Conservation (phyloP, 1,284 basidiomycete genomes). For the Trametes pubescens region DNA sequence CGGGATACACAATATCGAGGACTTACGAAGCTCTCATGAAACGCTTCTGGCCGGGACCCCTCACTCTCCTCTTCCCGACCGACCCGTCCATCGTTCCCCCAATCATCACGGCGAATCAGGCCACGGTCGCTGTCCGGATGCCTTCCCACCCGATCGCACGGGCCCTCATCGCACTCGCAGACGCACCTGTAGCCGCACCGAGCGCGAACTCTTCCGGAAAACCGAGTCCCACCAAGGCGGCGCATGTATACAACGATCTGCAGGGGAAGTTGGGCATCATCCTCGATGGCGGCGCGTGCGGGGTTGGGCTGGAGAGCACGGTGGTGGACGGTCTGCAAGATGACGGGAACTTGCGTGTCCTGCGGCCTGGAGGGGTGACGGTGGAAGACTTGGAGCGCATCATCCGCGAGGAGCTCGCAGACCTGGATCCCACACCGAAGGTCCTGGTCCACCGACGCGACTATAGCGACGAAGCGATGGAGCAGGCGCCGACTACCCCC, state of each 20-base stretch:
- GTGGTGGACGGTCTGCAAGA: conserved; percentile 87
- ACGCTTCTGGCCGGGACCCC: conserved; percentile 94
- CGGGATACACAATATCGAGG: conserved; percentile 62
- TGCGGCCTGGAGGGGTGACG: conserved; percentile 93
- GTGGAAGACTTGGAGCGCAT: conserved; percentile 85
- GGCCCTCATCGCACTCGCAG: conserved; percentile 82
- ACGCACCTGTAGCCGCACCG: conserved; percentile 90
- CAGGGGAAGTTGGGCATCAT: conserved; percentile 80
- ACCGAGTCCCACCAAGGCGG: conserved; percentile 93
- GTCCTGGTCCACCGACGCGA: conserved; percentile 83
- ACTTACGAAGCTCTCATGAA: conserved; percentile 80
- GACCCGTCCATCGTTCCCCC: conserved; percentile 63
- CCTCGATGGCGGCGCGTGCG: conserved; percentile 92
- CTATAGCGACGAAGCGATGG: conserved; percentile 69
- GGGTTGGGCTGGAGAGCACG: conserved; percentile 94
- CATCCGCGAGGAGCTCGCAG: conserved; percentile 54
- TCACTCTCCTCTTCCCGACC: conserved; percentile 92
- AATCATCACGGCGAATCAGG: conserved; percentile 80
- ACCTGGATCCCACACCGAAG: conserved; percentile 49
- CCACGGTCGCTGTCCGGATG: conserved; percentile 93
- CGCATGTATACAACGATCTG: conserved; percentile 87
- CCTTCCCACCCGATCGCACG: conserved; percentile 93
- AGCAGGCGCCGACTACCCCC: conserved; percentile 89
- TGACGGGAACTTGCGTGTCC: conserved; percentile 81
- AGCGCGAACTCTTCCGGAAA: conserved; percentile 96